Conservation (phyloP, 257 asterid genomes). For the Catharanthus roseus region DNA sequence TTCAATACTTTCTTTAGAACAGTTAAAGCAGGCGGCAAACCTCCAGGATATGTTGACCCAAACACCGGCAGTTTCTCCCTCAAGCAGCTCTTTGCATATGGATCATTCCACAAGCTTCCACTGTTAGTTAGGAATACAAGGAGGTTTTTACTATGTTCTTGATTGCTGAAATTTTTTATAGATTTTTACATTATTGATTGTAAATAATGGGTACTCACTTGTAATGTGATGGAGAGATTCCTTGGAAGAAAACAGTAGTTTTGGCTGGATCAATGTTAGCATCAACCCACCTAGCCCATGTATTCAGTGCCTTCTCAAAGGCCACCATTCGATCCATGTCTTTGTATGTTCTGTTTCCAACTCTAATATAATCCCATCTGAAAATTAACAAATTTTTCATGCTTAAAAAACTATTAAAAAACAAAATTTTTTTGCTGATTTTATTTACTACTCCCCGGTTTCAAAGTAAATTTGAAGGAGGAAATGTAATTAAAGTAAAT, state of each 20-base stretch:
- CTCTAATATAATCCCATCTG: slow-evolving; percentile 68
- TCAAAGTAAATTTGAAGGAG: too few relatives aligned
- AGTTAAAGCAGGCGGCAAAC: slow-evolving; percentile 48
- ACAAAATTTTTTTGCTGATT: too few relatives aligned
- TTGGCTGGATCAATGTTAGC: slow-evolving; percentile 57
- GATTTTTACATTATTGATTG: too few relatives aligned
- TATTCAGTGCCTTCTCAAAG: slow-evolving; percentile 62
- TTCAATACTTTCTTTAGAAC: slow-evolving; percentile 55
- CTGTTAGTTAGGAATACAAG: not conserved
- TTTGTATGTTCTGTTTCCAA: slow-evolving; percentile 45
- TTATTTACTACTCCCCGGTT: too few relatives aligned
- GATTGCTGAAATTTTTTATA: too few relatives aligned
- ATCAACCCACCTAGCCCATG: slow-evolving; percentile 91
- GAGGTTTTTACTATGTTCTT: too few relatives aligned
- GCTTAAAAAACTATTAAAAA: too few relatives aligned
- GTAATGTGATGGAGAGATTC: slow-evolving; percentile 96
- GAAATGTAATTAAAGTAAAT: not conserved
- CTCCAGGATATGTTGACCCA: slow-evolving; percentile 69
- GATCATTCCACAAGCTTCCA: slow-evolving; percentile 64
- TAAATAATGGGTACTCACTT: slow-evolving; percentile 34
- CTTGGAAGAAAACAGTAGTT: slow-evolving; percentile 73
- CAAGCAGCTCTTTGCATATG: slow-evolving; percentile 43
- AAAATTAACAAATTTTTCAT: not conserved
- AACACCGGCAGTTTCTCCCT: slow-evolving; percentile 42
- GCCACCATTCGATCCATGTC: slow-evolving; percentile 83